phyloP scores from a whole-genome alignment of 768 basidiomycete species.

The Auriscalpium orientale region DNA sequence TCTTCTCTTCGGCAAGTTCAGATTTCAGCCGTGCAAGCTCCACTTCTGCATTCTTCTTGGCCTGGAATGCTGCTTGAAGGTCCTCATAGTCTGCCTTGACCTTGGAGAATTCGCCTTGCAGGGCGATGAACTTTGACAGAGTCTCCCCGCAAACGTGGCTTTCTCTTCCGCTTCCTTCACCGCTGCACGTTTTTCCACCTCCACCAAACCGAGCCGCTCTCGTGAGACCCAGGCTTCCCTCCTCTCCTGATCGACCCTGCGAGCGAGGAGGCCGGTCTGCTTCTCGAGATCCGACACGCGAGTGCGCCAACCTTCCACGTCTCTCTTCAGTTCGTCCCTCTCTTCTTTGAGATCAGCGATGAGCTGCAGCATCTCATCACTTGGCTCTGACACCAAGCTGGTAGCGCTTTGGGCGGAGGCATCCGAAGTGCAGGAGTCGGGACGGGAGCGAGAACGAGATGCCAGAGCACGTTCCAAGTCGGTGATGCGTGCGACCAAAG shows the following conservation, averaged over 20 bases:
- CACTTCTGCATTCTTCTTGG: constrained; percentile 6
- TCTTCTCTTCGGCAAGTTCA: constrained; percentile 33
- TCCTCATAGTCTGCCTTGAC: constrained; percentile 31
- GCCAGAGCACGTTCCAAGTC: constrained; percentile 70
- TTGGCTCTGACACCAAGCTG: constrained; percentile 37
- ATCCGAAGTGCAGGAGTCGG: constrained; percentile 42
- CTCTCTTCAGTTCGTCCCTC: constrained; percentile 80
- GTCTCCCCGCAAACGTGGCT: constrained; percentile 4
- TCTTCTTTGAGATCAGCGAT: constrained; percentile 79
- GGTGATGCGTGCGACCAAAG: constrained; percentile 74
- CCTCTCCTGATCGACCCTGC: constrained; percentile 69
- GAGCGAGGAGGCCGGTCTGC: constrained; percentile 54
- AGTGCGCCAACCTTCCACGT: constrained; percentile 81
- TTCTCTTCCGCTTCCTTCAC: constrained; percentile 33
- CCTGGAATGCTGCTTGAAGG: constrained; percentile 24
- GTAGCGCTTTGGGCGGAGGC: constrained; percentile 28
- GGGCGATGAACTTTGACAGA: not conserved
- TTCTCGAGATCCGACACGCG: constrained; percentile 74
- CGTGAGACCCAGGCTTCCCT: constrained; percentile 81
- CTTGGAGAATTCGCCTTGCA: constrained; percentile 22
- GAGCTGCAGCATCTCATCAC: constrained; percentile 71
- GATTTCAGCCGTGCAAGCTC: constrained; percentile 21
- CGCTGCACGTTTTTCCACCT: constrained; percentile 57
- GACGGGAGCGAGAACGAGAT: constrained; percentile 31
- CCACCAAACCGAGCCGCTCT: constrained; percentile 56